These are phyloP conservation scores for Amanita rubescens DNA, from an alignment of 768 basidiomycete species.

Conservation along the genomic window DNA sequence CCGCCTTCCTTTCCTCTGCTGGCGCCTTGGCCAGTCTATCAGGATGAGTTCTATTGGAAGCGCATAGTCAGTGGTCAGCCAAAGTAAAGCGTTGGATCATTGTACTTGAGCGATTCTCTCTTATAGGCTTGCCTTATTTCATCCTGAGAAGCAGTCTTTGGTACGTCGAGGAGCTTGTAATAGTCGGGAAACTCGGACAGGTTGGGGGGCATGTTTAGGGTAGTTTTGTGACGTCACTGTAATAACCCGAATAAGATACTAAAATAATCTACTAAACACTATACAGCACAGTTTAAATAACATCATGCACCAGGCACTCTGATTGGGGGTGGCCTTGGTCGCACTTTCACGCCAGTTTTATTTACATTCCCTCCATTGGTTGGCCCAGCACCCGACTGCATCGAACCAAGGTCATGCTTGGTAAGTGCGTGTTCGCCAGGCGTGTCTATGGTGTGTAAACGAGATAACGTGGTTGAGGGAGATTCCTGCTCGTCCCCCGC, in stretches of 20 bases:
- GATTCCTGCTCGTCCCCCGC: not conserved
- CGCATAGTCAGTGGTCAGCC: conserved; percentile 13
- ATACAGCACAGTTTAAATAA: not conserved
- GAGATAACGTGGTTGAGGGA: not conserved
- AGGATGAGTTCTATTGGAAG: conserved; percentile 68
- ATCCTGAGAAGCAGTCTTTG: conserved; percentile 53
- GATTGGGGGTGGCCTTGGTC: conserved; percentile 7
- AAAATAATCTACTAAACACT: no score
- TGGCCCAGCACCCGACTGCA: no score
- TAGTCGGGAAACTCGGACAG: conserved; percentile 82
- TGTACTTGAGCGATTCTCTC: conserved; percentile 67
- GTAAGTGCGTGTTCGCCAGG: no score
- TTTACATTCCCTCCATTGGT: conserved; percentile 8
- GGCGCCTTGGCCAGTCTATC: conserved; percentile 72
- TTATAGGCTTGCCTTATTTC: conserved; percentile 75
- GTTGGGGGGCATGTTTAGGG: conserved; percentile 14
- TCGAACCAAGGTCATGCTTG: no score
- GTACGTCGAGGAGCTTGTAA: conserved; percentile 55
- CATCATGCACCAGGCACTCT: conserved; percentile 1
- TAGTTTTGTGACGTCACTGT: conserved; percentile 20
- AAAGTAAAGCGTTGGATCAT: not conserved
- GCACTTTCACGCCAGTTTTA: conserved; percentile 17
- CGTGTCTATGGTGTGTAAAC: not conserved
- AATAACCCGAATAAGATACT: not conserved
- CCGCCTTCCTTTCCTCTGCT: conserved; percentile 57